A percentile compares a stretch with the other conserved stretches of the same genome.
Evolutionary conservation across 164 flowering plant genomes (phyloP).

Genomic region (Nelumbo lutea): DNA sequence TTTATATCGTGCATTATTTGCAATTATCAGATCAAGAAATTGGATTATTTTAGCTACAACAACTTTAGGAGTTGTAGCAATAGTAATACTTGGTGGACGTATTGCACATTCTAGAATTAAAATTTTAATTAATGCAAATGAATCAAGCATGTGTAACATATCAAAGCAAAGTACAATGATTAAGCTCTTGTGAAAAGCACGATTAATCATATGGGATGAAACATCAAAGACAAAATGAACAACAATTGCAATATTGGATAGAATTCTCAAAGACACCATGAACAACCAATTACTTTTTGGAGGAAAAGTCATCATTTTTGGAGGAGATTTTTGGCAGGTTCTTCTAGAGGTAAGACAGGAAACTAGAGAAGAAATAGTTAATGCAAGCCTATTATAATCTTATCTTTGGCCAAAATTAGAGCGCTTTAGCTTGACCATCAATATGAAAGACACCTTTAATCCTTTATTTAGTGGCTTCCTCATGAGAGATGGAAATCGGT

Average conservation of each 20-base stretch:
- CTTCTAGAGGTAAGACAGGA: background rate
- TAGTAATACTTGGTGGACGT: background rate
- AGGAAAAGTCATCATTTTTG: slow-evolving; percentile 7
- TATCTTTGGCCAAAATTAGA: no score
- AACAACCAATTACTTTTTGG: no score
- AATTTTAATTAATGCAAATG: background rate
- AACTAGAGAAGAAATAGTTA: no score
- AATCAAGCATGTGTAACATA: no score
- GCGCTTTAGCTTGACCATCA: no score
- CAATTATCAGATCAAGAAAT: background rate
- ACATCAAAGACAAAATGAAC: slow-evolving; percentile 1
- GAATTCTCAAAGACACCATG: background rate
- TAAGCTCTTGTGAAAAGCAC: background rate
- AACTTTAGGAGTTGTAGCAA: background rate
- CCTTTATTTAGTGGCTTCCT: no score
- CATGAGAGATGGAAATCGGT: no score
- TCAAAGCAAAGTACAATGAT: background rate
- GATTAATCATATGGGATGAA: slow-evolving; percentile 14
- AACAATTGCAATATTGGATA: slow-evolving; percentile 10
- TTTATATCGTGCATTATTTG: background rate
- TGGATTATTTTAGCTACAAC: background rate
- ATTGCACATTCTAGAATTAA: slow-evolving; percentile 2
- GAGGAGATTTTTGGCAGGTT: slow-evolving; percentile 10
- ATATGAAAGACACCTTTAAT: no score
- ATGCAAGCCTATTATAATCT: no score